A percentile compares a stretch with the other conserved stretches of the same genome.
Conservation (phyloP, 1,139 yeast species). For the Taphrina confusa region DNA sequence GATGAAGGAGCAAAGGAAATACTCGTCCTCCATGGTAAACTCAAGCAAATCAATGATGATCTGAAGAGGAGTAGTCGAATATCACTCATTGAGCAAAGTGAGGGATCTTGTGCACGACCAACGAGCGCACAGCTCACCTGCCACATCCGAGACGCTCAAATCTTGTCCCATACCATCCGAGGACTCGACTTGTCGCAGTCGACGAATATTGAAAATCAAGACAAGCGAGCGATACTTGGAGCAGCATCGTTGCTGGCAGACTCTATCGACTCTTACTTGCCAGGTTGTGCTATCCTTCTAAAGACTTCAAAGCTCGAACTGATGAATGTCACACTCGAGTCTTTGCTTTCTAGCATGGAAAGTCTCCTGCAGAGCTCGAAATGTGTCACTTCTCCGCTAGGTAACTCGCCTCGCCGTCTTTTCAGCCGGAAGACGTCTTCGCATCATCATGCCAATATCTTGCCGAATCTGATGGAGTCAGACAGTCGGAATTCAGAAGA, state of each 20-base stretch:
- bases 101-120: background rate
- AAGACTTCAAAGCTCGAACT: background rate
- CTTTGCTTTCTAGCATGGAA: background rate
- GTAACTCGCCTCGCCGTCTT: background rate
- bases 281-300: conserved; percentile 2
- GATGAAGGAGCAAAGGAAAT: conserved; percentile 2
- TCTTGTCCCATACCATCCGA: background rate
- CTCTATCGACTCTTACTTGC: conserved; percentile 2
- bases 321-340: background rate
- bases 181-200: background rate
- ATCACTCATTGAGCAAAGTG: conserved; percentile 5
- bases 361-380: background rate
- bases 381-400: background rate
- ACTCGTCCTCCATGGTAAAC: conserved; percentile 3
- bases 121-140: background rate
- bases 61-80: background rate
- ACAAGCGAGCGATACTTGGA: background rate
- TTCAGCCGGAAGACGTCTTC: background rate
- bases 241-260: conserved; percentile 1
- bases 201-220: background rate
- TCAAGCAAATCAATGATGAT: background rate
- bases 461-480: conserved; percentile 1
- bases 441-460: background rate
- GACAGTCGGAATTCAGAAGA: background rate
- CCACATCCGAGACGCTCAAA: conserved; percentile 8